Evolutionary conservation across 2,329 filamentous ascomycete genomes (phyloP), one percentile per base, ranked within the genome.

Genomic region (Aspergillus unguis): DNA sequence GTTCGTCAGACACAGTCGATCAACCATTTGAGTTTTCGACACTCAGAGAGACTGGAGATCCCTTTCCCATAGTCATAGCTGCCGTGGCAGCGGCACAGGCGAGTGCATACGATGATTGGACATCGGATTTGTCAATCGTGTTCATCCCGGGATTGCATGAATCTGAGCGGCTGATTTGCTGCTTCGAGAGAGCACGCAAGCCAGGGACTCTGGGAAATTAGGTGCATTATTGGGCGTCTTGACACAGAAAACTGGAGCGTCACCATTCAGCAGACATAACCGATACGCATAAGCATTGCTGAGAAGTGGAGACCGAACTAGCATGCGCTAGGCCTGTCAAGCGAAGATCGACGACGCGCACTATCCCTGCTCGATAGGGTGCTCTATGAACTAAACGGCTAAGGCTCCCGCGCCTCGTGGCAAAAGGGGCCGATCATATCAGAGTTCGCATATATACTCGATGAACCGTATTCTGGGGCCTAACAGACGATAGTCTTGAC

Each of bases 361-460:
- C 33, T 27, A 29, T 43, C 10, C 28, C 46, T 23, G 36, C 17
- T 48, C 47, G n/a, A 48, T 42, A 42, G 17, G 36, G 33, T 41
- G 46, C 31, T 17, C 17, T 27, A 27, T 25, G 47, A 49, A 35
- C 38, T 31, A 49, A n/a, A 35, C 7, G 29, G 43, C 31, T 31
- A 33, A 44, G n/a, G 25, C 26, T 17, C 25, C 32, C 17, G 37
- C 25, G 44, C 44, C 44, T 52, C 38, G 38, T 50, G 37, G 50
- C 36, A 32, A 29, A 27, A n/a, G 27, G 31, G 44, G 44, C 25
- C 23, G 35, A 48, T 48, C 45, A 40, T 36, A 31, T 25, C n/a
- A n/a, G 11, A 6, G 17, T 28, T 25, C 25, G 17, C 17, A 17
- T 17, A 17, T 17, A 17, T 17, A 17, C 17, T 17, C 17, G 17